phyloP scores from a whole-genome alignment of 164 flowering plant genomes.

The Sextonia rubra region DNA sequence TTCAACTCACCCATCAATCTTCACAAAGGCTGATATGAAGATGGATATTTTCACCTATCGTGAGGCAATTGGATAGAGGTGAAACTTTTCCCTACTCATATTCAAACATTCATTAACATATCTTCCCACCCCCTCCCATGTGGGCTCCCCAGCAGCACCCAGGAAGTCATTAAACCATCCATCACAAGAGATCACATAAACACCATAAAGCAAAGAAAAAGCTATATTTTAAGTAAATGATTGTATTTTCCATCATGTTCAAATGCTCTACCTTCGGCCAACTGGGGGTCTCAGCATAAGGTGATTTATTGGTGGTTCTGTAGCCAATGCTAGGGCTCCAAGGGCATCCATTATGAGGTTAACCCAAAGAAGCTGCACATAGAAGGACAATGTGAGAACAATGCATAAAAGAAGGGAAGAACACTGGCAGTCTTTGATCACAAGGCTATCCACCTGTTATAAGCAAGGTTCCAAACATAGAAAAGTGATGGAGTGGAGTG shows the following conservation, averaged over 20 bases:
- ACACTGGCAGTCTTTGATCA: background rate
- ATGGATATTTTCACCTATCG: background rate
- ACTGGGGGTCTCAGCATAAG: conserved; percentile 70
- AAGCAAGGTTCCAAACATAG: background rate
- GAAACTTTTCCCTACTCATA: too few species aligned
- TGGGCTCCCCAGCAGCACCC: background rate
- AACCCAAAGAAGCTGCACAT: conserved; percentile 22
- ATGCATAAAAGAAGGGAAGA: background rate
- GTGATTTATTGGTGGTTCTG: conserved; percentile 74
- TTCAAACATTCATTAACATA: too few species aligned
- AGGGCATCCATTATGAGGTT: conserved; percentile 30
- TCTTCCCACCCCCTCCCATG: background rate
- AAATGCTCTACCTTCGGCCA: conserved; percentile 40
- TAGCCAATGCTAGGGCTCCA: conserved; percentile 48
- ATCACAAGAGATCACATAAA: too few species aligned
- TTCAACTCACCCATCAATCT: too few species aligned
- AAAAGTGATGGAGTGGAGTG: background rate
- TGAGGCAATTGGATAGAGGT: background rate
- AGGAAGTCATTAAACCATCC: background rate
- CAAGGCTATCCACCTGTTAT: background rate
- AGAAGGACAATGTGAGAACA: background rate
- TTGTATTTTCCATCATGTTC: background rate
- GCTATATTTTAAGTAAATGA: background rate
- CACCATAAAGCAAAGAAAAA: too few species aligned
- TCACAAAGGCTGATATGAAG: background rate